These are phyloP conservation scores for Aspergillus fumigatiaffinis DNA, from an alignment of 2,329 filamentous ascomycete genomes.

Conservation along the genomic window DNA sequence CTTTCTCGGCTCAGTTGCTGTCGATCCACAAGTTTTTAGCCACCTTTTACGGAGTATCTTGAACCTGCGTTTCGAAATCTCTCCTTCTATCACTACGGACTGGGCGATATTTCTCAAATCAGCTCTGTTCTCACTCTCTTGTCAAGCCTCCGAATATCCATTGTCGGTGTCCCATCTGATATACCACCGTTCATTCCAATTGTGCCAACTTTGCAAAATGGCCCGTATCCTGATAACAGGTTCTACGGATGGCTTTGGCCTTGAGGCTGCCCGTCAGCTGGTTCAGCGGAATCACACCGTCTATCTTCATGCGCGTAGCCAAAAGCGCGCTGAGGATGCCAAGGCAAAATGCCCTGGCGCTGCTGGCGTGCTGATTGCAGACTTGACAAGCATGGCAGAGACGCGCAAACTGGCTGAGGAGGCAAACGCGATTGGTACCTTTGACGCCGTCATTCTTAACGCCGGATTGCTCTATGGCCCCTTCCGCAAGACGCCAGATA, in stretches of 20 bases:
- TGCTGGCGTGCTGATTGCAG: constrained; percentile 48
- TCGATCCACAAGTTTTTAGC: too few species aligned
- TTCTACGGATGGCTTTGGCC: constrained; percentile 54
- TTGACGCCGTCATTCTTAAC: constrained; percentile 56
- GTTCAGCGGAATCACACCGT: constrained; percentile 50
- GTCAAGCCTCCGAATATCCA: too few species aligned
- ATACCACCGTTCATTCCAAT: neutral
- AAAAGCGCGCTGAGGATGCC: constrained; percentile 50
- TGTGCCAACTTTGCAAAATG: constrained; percentile 26
- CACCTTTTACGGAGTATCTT: too few species aligned
- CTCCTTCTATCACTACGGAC: too few species aligned
- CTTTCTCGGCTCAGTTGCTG: too few species aligned
- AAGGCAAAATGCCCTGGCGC: constrained; percentile 47
- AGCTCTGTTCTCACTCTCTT: too few species aligned
- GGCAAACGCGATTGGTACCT: constrained; percentile 48
- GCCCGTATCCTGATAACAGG: constrained; percentile 52
- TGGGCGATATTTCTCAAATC: too few species aligned
- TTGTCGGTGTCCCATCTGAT: too few species aligned
- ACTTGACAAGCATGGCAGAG: constrained; percentile 50
- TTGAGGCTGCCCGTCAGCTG: constrained; percentile 48
- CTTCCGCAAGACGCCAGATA: constrained; percentile 37
- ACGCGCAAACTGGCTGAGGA: constrained; percentile 49
- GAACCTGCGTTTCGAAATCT: too few species aligned
- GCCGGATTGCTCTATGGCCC: constrained; percentile 47
- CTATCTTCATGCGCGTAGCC: constrained; percentile 53